Conservation (phyloP, 371 early-diverging fungal genomes). For the Encephalitozoon romaleae region DNA sequence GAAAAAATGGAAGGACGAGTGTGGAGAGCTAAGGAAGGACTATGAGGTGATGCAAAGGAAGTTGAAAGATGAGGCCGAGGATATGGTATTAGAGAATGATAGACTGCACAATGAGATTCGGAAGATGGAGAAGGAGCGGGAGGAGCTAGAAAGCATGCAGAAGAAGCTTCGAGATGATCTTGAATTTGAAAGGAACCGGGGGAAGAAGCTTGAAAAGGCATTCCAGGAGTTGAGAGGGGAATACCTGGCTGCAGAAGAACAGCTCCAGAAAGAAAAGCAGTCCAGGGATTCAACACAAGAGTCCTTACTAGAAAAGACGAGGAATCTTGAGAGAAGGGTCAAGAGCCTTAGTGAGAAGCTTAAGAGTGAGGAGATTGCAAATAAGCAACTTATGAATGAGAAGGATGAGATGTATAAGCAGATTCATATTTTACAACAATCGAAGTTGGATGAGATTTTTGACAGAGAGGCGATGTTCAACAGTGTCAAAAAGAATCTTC, state of each 20-base stretch:
- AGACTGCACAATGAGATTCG: not conserved
- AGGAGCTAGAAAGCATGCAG: slow-evolving; percentile 64
- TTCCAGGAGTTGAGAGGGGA: slow-evolving; percentile 66
- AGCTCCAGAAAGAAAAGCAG: slow-evolving; percentile 25
- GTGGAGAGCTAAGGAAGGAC: not conserved
- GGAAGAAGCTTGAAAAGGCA: slow-evolving; percentile 64
- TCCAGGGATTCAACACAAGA: not conserved
- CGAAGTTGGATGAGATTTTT: slow-evolving; percentile 48
- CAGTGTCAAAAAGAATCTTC: slow-evolving; percentile 32
- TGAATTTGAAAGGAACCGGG: slow-evolving; percentile 63
- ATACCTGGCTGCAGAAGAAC: slow-evolving; percentile 62
- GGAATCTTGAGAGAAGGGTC: not conserved
- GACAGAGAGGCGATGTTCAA: slow-evolving; percentile 28
- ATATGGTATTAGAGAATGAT: slow-evolving; percentile 26
- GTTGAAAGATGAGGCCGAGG: slow-evolving; percentile 9
- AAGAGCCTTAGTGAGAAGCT: slow-evolving; percentile 31
- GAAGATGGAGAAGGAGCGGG: slow-evolving; percentile 66
- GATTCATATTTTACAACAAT: slow-evolving; percentile 39
- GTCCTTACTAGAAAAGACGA: not conserved
- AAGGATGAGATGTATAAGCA: slow-evolving; percentile 41
- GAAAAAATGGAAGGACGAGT: not conserved
- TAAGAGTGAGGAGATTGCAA: slow-evolving; percentile 62
- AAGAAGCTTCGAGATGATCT: slow-evolving; percentile 41
- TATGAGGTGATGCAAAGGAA: slow-evolving; percentile 6
- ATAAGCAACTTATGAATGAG: slow-evolving; percentile 63